phyloP scores from a whole-genome alignment of 163 green algal genomes.

The Scenedesmus sp. region DNA sequence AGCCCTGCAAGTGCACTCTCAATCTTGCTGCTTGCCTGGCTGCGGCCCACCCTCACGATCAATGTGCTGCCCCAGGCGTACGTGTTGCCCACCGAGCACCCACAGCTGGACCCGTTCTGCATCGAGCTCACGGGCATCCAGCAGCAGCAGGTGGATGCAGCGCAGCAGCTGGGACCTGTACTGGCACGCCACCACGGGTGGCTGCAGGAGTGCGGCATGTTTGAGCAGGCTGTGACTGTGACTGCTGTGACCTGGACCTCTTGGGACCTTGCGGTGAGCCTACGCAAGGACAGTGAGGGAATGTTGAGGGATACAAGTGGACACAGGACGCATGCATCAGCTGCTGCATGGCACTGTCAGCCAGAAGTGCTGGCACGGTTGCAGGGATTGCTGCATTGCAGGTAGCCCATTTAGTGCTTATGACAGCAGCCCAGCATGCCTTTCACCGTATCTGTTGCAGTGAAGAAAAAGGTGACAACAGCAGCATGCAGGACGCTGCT shows the following conservation, averaged over 20 bases:
- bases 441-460: background rate
- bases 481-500: too few species aligned
- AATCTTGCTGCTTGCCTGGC: background rate
- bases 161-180: constrained; percentile 52
- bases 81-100: constrained; percentile 72
- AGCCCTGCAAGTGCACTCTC: background rate
- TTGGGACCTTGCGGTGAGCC: constrained; percentile 76
- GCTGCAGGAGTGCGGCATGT: constrained; percentile 67
- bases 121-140: constrained; percentile 79
- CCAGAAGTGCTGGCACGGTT: background rate
- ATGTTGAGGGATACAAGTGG: too few species aligned
- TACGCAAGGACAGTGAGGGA: too few species aligned
- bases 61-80: background rate
- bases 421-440: too few species aligned
- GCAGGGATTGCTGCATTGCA: too few species aligned
- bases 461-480: too few species aligned
- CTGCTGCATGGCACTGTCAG: background rate
- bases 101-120: constrained; percentile 76
- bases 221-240: constrained; percentile 57
- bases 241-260: constrained; percentile 78
- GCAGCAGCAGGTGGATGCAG: constrained; percentile 72
- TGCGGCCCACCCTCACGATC: too few species aligned
- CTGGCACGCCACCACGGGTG: constrained; percentile 63
- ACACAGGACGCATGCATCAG: background rate
- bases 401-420: too few species aligned